Conservation (phyloP, 129 eudicot genomes). For the Scalesia atractyloides region DNA sequence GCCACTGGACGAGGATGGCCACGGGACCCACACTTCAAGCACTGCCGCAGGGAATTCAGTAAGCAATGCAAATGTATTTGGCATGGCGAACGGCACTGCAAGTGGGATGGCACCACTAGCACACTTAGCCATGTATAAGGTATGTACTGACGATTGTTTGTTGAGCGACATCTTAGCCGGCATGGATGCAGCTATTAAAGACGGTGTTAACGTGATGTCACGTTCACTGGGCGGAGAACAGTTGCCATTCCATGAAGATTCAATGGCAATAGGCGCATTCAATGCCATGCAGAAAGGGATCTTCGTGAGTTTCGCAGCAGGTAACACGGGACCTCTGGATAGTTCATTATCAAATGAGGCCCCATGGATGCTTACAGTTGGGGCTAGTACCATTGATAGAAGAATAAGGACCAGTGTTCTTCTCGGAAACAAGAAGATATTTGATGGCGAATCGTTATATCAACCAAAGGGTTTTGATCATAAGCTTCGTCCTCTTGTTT, state of each 20-base stretch:
- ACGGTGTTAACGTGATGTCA: too few relatives aligned
- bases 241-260: background rate
- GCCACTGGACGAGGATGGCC: conserved; percentile 36
- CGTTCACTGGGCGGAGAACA: too few relatives aligned
- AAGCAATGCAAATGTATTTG: conserved; percentile 38
- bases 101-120: conserved; percentile 21
- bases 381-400: conserved; percentile 60
- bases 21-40: conserved; percentile 43
- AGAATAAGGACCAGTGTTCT: conserved; percentile 38
- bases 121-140: conserved; percentile 27
- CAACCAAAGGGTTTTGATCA: conserved; percentile 43
- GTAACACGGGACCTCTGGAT: conserved; percentile 47
- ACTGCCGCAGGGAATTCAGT: conserved; percentile 44
- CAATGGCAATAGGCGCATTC: background rate
- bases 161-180: too few relatives aligned
- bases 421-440: conserved; percentile 35
- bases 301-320: conserved; percentile 61
- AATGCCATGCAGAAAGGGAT: conserved; percentile 53
- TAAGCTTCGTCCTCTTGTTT: conserved; percentile 48
- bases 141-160: conserved; percentile 4
- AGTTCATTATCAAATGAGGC: conserved; percentile 45
- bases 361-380: conserved; percentile 72
- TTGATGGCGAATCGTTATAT: conserved; percentile 48
- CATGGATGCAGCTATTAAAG: too few relatives aligned
- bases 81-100: conserved; percentile 44